A percentile compares a stretch with the other conserved stretches of the same genome.
phyloP scores from a whole-genome alignment of 305 asterid species.

The Fraxinus velutina region DNA sequence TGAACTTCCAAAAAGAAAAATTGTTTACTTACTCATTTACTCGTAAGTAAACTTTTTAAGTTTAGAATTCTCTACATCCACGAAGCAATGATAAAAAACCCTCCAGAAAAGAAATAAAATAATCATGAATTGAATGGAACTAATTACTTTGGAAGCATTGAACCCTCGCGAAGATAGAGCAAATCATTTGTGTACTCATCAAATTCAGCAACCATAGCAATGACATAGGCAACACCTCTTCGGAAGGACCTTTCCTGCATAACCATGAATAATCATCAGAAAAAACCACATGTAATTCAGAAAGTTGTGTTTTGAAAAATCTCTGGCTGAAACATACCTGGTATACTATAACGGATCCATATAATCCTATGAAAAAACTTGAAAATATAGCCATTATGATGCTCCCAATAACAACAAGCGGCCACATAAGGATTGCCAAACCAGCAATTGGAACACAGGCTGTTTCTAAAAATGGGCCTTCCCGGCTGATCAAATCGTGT shows the following conservation, averaged over 20 bases:
- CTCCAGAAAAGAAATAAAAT: too few relatives aligned
- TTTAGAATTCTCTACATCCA: neutral
- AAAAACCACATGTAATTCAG: neutral
- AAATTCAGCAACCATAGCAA: constrained; percentile 93
- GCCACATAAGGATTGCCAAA: constrained; percentile 87
- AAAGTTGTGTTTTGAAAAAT: neutral
- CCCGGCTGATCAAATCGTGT: constrained; percentile 84
- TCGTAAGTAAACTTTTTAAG: neutral
- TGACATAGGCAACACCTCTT: constrained; percentile 71
- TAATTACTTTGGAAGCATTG: constrained; percentile 81
- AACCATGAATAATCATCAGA: constrained; percentile 3
- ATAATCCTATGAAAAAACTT: constrained; percentile 78
- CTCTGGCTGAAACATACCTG: constrained; percentile 48
- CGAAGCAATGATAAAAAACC: too few relatives aligned
- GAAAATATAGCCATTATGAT: constrained; percentile 62
- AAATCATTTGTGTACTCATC: constrained; percentile 95
- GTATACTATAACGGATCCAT: constrained; percentile 76
- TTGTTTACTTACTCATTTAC: neutral
- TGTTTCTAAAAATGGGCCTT: constrained; percentile 90
- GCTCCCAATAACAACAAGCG: constrained; percentile 78
- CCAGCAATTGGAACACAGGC: constrained; percentile 97
- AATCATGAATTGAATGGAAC: neutral
- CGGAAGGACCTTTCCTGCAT: constrained; percentile 78
- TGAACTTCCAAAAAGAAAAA: neutral
- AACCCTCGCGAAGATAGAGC: constrained; percentile 93